A percentile compares a stretch with the other conserved stretches of the same genome.
phyloP scores from a whole-genome alignment of 805 yeast species.

The Candida krabiensis region DNA sequence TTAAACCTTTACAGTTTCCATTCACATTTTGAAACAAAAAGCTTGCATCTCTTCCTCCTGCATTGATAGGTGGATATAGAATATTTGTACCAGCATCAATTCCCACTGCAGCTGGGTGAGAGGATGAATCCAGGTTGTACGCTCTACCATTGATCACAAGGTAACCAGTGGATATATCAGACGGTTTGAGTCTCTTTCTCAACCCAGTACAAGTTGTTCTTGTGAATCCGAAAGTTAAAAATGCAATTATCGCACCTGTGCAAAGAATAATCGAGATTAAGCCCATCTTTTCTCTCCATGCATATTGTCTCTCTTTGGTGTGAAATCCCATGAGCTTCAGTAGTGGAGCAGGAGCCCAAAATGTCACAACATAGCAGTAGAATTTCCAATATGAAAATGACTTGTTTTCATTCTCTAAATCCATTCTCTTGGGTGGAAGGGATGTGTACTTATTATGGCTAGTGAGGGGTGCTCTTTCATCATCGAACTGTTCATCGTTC shows the following conservation, averaged over 20 bases:
- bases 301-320: constrained; percentile 80
- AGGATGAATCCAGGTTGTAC: constrained; percentile 64
- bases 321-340: constrained; percentile 73
- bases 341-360: constrained; percentile 87
- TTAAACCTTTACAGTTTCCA: constrained; percentile 81
- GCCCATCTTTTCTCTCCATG: constrained; percentile 97
- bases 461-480: constrained; percentile 29
- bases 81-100: constrained; percentile 67
- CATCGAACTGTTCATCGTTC: constrained; percentile 12
- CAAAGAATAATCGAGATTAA: constrained; percentile 71
- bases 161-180: constrained; percentile 58
- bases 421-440: constrained; percentile 23
- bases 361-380: constrained; percentile 78
- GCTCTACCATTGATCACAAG: constrained; percentile 82
- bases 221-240: constrained; percentile 87
- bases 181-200: constrained; percentile 52
- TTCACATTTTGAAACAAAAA: constrained; percentile 89
- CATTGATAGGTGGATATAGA: constrained; percentile 80
- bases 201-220: constrained; percentile 66
- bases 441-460: constrained; percentile 21
- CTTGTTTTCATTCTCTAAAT: constrained; percentile 21
- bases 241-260: constrained; percentile 79
- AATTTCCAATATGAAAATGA: constrained; percentile 63
- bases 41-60: constrained; percentile 85
- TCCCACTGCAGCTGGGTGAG: constrained; percentile 83